Percentiles rank a stretch among this genome's conserved stretches.
These are phyloP conservation scores for Stygiomarasmius scandens DNA, from an alignment of 1,284 basidiomycete genomes.

Conservation along the genomic window DNA sequence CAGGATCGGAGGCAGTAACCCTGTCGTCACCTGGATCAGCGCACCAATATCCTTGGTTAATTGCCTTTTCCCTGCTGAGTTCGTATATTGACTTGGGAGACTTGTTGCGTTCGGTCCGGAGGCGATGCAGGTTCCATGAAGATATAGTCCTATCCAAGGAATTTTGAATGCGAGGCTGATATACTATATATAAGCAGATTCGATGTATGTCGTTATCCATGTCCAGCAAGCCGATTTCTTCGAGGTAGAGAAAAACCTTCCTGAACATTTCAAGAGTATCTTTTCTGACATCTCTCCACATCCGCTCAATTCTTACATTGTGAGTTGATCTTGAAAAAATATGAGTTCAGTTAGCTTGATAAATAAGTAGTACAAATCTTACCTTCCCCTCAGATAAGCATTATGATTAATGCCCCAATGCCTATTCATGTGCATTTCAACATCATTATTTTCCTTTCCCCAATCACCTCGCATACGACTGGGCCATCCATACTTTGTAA, in stretches of 20 bases:
- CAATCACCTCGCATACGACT: conserved; percentile 29
- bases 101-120: conserved; percentile 1
- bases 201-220: conserved; percentile 21
- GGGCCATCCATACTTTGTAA: conserved; percentile 23
- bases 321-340: conserved; percentile 7
- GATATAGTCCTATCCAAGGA: neutral
- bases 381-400: conserved; percentile 15
- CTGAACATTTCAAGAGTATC: conserved; percentile 13
- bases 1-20: neutral
- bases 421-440: conserved; percentile 25
- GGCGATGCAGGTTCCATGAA: conserved; percentile 5
- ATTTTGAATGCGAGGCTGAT: conserved; percentile 4
- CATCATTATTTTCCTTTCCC: conserved; percentile 30
- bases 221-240: conserved; percentile 12
- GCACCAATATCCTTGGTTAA: conserved; percentile 3
- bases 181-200: conserved; percentile 6
- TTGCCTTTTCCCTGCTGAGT: conserved; percentile 4
- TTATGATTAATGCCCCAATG: conserved; percentile 15
- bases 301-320: conserved; percentile 16
- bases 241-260: conserved; percentile 17
- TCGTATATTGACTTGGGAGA: neutral
- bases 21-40: conserved; percentile 7
- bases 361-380: neutral
- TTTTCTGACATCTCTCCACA: conserved; percentile 6
- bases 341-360: neutral